phyloP scores from a whole-genome alignment of 768 basidiomycete genomes.

The Lactarius pseudohatsudake region DNA sequence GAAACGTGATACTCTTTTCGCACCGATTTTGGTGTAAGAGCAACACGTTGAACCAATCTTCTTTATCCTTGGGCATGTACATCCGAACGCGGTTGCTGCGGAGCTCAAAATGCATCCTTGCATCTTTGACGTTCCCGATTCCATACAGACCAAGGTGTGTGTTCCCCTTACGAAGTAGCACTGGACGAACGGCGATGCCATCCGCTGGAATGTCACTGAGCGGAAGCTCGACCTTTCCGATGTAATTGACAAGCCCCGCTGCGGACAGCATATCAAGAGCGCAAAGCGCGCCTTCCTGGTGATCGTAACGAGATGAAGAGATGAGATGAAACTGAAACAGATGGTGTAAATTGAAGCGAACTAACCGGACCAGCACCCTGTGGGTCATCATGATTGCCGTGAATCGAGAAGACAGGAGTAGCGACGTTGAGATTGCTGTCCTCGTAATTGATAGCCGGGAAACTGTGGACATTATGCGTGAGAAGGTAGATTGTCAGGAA shows the following conservation, averaged over 20 bases:
- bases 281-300: slow-evolving; percentile 89
- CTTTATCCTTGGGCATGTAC: slow-evolving; percentile 91
- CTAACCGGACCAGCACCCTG: slow-evolving; percentile 91
- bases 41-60: slow-evolving; percentile 93
- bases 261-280: slow-evolving; percentile 95
- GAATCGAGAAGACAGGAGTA: slow-evolving; percentile 98
- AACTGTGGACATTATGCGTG: slow-evolving; percentile 47
- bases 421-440: slow-evolving; percentile 93
- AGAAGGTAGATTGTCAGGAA: slow-evolving; percentile 5
- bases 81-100: slow-evolving; percentile 91
- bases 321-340: not conserved
- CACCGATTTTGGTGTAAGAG: slow-evolving; percentile 96
- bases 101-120: slow-evolving; percentile 94
- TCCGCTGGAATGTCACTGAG: slow-evolving; percentile 65
- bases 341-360: slow-evolving; percentile 14
- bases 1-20: slow-evolving; percentile 25
- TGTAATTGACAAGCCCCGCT: slow-evolving; percentile 93
- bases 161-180: slow-evolving; percentile 86
- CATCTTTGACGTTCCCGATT: slow-evolving; percentile 95
- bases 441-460: slow-evolving; percentile 96
- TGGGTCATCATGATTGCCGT: slow-evolving; percentile 99
- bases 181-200: slow-evolving; percentile 85
- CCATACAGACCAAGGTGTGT: slow-evolving; percentile 92
- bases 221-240: slow-evolving; percentile 93
- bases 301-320: slow-evolving; percentile 4